phyloP scores from a whole-genome alignment of 129 eudicot genomes.

The Flaveria linearis region DNA sequence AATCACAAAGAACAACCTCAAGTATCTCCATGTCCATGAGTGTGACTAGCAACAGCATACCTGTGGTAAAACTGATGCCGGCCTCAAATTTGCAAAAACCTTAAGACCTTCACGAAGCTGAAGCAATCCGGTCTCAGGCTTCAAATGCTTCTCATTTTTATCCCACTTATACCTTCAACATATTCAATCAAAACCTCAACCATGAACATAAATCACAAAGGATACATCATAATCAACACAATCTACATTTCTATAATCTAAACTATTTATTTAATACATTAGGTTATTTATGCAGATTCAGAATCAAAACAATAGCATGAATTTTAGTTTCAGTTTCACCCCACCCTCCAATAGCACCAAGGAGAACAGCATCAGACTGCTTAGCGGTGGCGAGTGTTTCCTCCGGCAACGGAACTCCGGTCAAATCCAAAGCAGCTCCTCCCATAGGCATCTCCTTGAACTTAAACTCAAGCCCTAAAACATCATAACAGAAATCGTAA shows the following conservation, averaged over 20 bases:
- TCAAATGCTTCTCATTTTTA: conserved; percentile 66
- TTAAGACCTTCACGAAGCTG: conserved; percentile 83
- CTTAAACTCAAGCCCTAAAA: conserved; percentile 67
- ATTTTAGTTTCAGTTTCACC: conserved; percentile 40
- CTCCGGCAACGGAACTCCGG: conserved; percentile 93
- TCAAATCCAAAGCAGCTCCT: conserved; percentile 86
- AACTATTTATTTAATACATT: not conserved
- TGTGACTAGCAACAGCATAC: conserved; percentile 27
- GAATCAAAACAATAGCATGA: not conserved
- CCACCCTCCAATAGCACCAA: conserved; percentile 99
- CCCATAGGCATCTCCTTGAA: conserved; percentile 92
- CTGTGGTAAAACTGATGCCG: conserved; percentile 84
- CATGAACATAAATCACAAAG: not conserved
- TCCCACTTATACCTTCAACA: conserved; percentile 83
- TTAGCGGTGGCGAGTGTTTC: conserved; percentile 84
- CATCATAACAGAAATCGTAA: no score
- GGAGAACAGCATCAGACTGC: conserved; percentile 91
- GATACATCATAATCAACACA: no score
- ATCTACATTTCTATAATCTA: no score
- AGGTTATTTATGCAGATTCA: not conserved
- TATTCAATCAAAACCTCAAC: conserved; percentile 21
- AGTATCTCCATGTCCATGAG: no score
- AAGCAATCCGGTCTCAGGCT: conserved; percentile 90
- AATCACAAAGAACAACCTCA: no score
- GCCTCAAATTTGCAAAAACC: conserved; percentile 83